Evolutionary conservation across 257 asterid genomes (phyloP).

Genomic region (Voacanga thouarsii): DNA sequence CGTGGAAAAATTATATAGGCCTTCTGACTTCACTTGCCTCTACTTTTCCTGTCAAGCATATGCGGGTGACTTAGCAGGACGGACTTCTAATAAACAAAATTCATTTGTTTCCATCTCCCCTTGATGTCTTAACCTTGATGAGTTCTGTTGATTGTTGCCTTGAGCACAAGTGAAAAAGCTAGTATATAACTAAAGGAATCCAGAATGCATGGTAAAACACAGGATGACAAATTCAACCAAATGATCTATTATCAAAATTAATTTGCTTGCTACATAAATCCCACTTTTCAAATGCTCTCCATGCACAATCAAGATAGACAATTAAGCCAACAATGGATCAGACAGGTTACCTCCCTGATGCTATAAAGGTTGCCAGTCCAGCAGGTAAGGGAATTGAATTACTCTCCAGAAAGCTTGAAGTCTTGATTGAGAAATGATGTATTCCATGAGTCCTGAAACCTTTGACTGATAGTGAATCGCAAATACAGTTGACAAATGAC

Average conservation of each 20-base stretch:
- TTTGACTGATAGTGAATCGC: slow-evolving; percentile 52
- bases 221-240: not conserved
- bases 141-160: no score
- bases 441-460: slow-evolving; percentile 61
- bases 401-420: slow-evolving; percentile 68
- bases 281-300: not conserved
- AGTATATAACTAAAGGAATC: not conserved
- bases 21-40: no score
- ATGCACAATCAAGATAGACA: not conserved
- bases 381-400: slow-evolving; percentile 49
- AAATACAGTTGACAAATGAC: slow-evolving; percentile 57
- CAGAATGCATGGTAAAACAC: not conserved
- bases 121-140: no score
- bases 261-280: not conserved
- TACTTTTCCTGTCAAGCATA: no score
- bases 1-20: no score
- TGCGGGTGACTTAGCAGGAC: not conserved
- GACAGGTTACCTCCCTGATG: slow-evolving; percentile 61
- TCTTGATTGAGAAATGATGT: slow-evolving; percentile 76
- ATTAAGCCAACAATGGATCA: slow-evolving; percentile 6
- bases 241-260: not conserved
- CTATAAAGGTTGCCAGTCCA: slow-evolving; percentile 61
- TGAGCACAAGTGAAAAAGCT: not conserved
- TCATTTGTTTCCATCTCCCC: no score
- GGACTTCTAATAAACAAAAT: no score